These are phyloP conservation scores for Fonsecaea pedrosoi DNA, from an alignment of 2,329 filamentous ascomycete genomes.

Conservation along the genomic window DNA sequence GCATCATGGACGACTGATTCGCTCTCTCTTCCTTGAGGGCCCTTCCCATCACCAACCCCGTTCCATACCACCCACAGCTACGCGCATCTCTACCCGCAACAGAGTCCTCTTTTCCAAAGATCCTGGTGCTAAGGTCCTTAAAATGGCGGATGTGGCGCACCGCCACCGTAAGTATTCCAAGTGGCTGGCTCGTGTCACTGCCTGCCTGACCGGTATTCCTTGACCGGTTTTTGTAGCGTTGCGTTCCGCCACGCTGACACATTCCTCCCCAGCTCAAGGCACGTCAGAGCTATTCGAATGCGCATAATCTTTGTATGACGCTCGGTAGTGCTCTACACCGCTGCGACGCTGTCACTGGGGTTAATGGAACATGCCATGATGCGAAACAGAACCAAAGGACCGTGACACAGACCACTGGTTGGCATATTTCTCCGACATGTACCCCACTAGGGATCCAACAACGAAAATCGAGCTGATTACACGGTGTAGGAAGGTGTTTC, in stretches of 20 bases:
- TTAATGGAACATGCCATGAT: not conserved
- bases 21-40: not conserved
- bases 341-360: not conserved
- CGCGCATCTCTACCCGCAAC: not conserved
- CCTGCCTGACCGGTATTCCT: not conserved
- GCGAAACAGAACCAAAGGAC: not conserved
- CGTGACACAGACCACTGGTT: conserved; percentile 9
- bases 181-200: not conserved
- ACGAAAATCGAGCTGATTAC: conserved; percentile 7
- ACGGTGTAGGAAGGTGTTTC: not conserved
- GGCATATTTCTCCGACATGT: conserved; percentile 20
- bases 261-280: not conserved
- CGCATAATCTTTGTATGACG: not conserved
- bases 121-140: not conserved
- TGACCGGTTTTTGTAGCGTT: not conserved
- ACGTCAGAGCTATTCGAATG: not conserved
- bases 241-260: not conserved
- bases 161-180: not conserved
- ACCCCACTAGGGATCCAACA: not conserved
- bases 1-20: not conserved
- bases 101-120: not conserved
- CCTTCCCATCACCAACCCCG: not conserved
- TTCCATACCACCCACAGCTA: not conserved
- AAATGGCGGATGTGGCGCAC: not conserved
- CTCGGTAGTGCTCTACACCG: not conserved